These are phyloP conservation scores for Penicillium pulvis DNA, from an alignment of 495 filamentous ascomycete genomes.

Conservation along the genomic window DNA sequence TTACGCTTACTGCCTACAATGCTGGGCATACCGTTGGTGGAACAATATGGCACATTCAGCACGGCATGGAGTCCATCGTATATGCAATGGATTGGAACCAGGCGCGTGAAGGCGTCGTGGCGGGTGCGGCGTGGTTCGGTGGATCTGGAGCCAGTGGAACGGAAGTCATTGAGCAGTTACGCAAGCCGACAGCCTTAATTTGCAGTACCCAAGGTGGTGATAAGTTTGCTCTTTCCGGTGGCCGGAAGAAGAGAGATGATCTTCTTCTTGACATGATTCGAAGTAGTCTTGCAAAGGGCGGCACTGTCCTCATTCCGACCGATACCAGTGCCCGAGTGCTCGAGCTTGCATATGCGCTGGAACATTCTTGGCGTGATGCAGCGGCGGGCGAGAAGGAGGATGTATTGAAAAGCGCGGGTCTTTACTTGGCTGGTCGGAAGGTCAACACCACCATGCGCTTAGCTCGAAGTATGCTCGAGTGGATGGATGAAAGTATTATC, in stretches of 20 bases:
- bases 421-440: conserved; percentile 83
- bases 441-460: conserved; percentile 81
- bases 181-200: conserved; percentile 89
- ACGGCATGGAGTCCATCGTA: conserved; percentile 94
- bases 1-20: conserved; percentile 95
- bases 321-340: conserved; percentile 92
- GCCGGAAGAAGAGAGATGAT: conserved; percentile 80
- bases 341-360: conserved; percentile 90
- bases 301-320: conserved; percentile 92
- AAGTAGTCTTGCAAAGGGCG: conserved; percentile 74
- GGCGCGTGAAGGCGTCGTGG: conserved; percentile 85
- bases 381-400: conserved; percentile 49
- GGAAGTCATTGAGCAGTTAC: conserved; percentile 89
- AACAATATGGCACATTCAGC: conserved; percentile 98
- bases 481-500: conserved; percentile 96
- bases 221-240: conserved; percentile 66
- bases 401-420: conserved; percentile 65
- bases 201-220: conserved; percentile 85
- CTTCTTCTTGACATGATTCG: conserved; percentile 78
- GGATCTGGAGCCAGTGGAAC: conserved; percentile 78
- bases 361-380: conserved; percentile 83
- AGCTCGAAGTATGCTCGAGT: conserved; percentile 94
- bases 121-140: conserved; percentile 91
- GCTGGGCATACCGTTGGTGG: conserved; percentile 94
- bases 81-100: conserved; percentile 99